A percentile compares a stretch with the other conserved stretches of the same genome.
phyloP scores from a whole-genome alignment of 148 eudicot genomes.

The Hydrangea macrophylla region DNA sequence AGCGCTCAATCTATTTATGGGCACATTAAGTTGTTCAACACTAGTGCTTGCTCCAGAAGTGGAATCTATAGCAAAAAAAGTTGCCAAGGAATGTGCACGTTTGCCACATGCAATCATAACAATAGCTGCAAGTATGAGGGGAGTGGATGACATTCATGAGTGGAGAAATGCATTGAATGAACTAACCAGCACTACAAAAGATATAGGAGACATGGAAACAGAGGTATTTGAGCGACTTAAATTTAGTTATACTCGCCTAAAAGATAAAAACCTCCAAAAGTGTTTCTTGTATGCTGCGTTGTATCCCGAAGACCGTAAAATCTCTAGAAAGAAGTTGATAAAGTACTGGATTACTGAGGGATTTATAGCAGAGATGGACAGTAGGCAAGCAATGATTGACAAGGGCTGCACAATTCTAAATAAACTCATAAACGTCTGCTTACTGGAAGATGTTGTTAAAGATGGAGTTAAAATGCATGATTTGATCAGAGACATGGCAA shows the following conservation, averaged over 20 bases:
- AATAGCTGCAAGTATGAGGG: conserved; percentile 28
- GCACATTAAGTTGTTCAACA: neutral
- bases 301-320: conserved; percentile 24
- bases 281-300: conserved; percentile 21
- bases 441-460: conserved; percentile 19
- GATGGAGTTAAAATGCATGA: conserved; percentile 29
- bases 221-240: conserved; percentile 10
- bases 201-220: conserved; percentile 10
- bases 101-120: conserved; percentile 24
- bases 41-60: neutral
- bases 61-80: conserved; percentile 12
- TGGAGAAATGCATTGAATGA: conserved; percentile 11
- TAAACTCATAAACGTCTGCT: conserved; percentile 18
- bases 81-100: conserved; percentile 28
- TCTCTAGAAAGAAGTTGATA: conserved; percentile 10
- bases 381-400: conserved; percentile 12
- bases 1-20: conserved; percentile 20
- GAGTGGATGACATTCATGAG: conserved; percentile 18
- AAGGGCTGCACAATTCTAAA: conserved; percentile 20
- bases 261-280: conserved; percentile 21
- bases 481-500: conserved; percentile 31
- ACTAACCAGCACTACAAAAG: neutral
- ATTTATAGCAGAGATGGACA: conserved; percentile 17
- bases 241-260: conserved; percentile 23
- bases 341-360: conserved; percentile 17